Base-by-base conservation (phyloP, 75 land plant species). In the Isoetes taiwanensis region DNA sequence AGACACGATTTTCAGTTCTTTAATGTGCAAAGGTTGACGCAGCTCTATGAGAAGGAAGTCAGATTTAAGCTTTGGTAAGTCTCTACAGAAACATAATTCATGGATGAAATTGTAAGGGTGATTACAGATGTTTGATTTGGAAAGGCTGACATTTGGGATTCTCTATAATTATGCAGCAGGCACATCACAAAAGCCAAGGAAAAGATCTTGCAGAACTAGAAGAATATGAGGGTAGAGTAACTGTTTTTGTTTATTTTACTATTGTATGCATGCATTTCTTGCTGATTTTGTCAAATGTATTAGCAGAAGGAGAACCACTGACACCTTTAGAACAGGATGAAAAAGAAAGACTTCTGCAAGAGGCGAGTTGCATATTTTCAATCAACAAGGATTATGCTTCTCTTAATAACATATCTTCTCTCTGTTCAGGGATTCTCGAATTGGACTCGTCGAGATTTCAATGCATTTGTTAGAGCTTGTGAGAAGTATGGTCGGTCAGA, bases 11-110 rank as follows among this genome's bases (percentile, higher is more conserved):
- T 93, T 52, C 98, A 93, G 61, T 93, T 93, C 56, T 93, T 93
- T 60, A 82, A 93, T 71, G 82, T 75, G 32, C 85, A 71, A 21
- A 75, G 98, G 53, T 57, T 93, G 30, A 93, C 65, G 60, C 96
- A 84, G 60, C 66, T 93, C 32, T 93, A 89, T 68, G 98, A 93
- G 50, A 93, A 93, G 63, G 96, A 93, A 93, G 98, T 93, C 39
- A 80, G 85, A 20, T 80, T 58, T 42, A 83, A n/a, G n/a, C 79
- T 40, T 68, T 88, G 94, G 94, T 87, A 55, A n/a, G 77, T 73
- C n/a, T 29, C 14, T 24, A 14, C 14, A 14, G 12, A 14, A 27
- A 33, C n/a, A 27, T 10, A 14, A 32, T 33, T 2, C 12, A 57
- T 32, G 28, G 34, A 17, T 14, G 0, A 0, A 57, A 16, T 2